Conservation (phyloP, 2,329 filamentous ascomycete species). For the Chalaropsis ovoidea region DNA sequence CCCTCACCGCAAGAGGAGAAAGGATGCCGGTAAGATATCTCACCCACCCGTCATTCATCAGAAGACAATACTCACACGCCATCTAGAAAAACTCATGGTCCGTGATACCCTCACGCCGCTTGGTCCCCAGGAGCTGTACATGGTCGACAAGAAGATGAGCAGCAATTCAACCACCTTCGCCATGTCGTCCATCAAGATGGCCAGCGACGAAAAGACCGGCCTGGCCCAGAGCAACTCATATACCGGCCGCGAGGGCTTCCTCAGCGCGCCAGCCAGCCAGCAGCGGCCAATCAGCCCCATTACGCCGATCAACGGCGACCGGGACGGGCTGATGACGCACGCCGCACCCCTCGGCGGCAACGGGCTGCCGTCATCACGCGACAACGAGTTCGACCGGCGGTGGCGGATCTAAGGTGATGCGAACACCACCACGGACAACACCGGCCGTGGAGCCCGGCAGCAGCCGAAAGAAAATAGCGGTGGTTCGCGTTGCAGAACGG, state of each 20-base stretch:
- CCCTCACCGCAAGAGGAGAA: slow-evolving; percentile 77
- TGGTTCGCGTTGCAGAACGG: neutral
- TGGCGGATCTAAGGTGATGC: neutral
- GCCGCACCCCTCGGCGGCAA: slow-evolving; percentile 32
- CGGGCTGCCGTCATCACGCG: neutral
- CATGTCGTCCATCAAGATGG: slow-evolving; percentile 34
- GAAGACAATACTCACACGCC: slow-evolving; percentile 29
- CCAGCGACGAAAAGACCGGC: slow-evolving; percentile 25
- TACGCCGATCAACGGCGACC: slow-evolving; percentile 26
- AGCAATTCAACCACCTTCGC: slow-evolving; percentile 37
- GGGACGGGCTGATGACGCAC: slow-evolving; percentile 32
- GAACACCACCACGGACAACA: neutral
- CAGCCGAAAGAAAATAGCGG: neutral
- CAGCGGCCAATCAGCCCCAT: slow-evolving; percentile 29
- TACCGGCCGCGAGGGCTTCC: slow-evolving; percentile 13
- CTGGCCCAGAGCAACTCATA: slow-evolving; percentile 7
- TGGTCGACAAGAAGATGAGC: slow-evolving; percentile 29
- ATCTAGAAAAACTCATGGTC: slow-evolving; percentile 52
- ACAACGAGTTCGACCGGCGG: neutral
- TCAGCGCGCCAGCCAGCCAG: slow-evolving; percentile 18
- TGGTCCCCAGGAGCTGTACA: slow-evolving; percentile 47
- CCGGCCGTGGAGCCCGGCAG: no score
- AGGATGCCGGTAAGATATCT: slow-evolving; percentile 65
- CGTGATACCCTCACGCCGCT: slow-evolving; percentile 74
- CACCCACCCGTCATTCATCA: slow-evolving; percentile 15